phyloP scores from a whole-genome alignment of 2,329 filamentous ascomycete genomes.

The Diaporthe nobilis region DNA sequence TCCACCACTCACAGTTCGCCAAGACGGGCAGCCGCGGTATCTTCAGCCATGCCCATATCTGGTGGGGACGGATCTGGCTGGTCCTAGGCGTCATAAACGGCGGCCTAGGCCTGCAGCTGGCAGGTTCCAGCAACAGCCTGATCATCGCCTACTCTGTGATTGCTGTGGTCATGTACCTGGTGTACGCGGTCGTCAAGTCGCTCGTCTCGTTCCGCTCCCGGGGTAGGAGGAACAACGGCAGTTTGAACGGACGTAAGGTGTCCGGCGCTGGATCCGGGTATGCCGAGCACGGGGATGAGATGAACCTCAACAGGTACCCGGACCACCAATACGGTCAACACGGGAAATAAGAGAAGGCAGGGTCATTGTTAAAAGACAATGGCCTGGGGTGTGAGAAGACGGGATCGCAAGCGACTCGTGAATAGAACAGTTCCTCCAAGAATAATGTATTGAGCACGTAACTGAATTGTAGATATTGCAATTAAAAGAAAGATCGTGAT shows the following conservation, averaged over 20 bases:
- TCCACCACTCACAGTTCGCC: slow-evolving; percentile 70
- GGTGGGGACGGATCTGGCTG: slow-evolving; percentile 72
- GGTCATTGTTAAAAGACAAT: not conserved
- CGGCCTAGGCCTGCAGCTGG: slow-evolving; percentile 70
- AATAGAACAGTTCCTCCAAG: not conserved
- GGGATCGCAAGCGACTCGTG: not conserved
- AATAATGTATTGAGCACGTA: not conserved
- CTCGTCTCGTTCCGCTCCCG: slow-evolving; percentile 35
- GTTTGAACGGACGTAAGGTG: slow-evolving; percentile 2
- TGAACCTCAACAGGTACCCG: slow-evolving; percentile 33
- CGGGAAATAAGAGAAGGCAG: slow-evolving; percentile 14
- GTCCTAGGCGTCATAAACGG: slow-evolving; percentile 74
- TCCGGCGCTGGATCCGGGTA: slow-evolving; percentile 29
- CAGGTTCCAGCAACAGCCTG: slow-evolving; percentile 55
- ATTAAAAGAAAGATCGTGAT: not conserved
- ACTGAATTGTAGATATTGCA: slow-evolving; percentile 8
- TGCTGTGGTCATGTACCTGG: slow-evolving; percentile 61
- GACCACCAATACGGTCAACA: not conserved
- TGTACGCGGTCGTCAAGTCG: slow-evolving; percentile 58
- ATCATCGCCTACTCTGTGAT: slow-evolving; percentile 70
- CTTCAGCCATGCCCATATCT: slow-evolving; percentile 72
- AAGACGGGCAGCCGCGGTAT: slow-evolving; percentile 62
- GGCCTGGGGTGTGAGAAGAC: not conserved
- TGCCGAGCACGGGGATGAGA: slow-evolving; percentile 32
- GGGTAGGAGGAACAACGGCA: not conserved